Evolutionary conservation across 1,284 basidiomycete species (phyloP).

Genomic region (Rhodotorula glutinis): DNA sequence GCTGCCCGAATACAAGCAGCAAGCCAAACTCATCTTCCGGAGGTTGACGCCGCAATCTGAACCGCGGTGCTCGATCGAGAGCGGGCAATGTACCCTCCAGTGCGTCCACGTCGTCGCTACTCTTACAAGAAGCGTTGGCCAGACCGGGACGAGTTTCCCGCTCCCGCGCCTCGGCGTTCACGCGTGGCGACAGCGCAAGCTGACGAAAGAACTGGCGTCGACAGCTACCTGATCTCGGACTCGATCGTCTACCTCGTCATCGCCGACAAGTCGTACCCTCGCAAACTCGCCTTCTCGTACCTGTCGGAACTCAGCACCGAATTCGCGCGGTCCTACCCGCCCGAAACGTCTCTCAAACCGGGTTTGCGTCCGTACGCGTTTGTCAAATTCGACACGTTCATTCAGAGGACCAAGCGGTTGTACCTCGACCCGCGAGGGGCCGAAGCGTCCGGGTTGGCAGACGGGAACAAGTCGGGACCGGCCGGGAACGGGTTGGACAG

Average conservation of each 20-base stretch:
- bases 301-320: slow-evolving; percentile 96
- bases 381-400: slow-evolving; percentile 96
- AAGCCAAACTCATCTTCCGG: slow-evolving; percentile 93
- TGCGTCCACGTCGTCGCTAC: slow-evolving; percentile 48
- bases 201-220: neutral
- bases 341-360: slow-evolving; percentile 43
- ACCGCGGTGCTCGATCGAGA: slow-evolving; percentile 94
- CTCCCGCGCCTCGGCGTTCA: no score
- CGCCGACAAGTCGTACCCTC: slow-evolving; percentile 92
- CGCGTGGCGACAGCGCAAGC: neutral
- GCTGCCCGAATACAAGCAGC: slow-evolving; percentile 96
- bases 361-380: slow-evolving; percentile 78
- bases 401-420: slow-evolving; percentile 92
- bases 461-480: slow-evolving; percentile 9
- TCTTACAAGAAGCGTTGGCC: no score
- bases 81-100: slow-evolving; percentile 91
- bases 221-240: slow-evolving; percentile 87
- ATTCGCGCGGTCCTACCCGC: slow-evolving; percentile 56
- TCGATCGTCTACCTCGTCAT: slow-evolving; percentile 95
- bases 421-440: slow-evolving; percentile 92
- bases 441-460: slow-evolving; percentile 51
- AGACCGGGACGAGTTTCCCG: no score
- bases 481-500: slow-evolving; percentile 60
- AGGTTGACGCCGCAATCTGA: slow-evolving; percentile 90
- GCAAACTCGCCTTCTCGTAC: slow-evolving; percentile 96